Base-by-base conservation (phyloP, 139 green algal species). In the Chlamydomonas sp. region DNA sequence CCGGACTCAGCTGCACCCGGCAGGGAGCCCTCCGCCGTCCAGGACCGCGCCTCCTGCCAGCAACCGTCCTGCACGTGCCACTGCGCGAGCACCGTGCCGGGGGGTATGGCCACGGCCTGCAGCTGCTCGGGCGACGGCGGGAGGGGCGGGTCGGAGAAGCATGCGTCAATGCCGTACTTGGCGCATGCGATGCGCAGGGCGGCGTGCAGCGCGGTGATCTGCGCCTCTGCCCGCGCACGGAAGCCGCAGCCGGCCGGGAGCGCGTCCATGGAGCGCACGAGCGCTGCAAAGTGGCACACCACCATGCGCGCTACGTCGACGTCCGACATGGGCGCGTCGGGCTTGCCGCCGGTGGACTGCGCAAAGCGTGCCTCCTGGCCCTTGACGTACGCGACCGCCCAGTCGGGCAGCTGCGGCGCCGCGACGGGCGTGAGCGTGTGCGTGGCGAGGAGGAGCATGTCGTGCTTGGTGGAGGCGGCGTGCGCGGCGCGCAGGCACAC, bases 31-130 rank as follows among this genome's bases (percentile, higher is more conserved):
- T 77, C 74, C 6, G 77, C n/a, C 2, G 15, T 1, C 90, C 90
- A 93, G 2, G 90, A 93, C 0, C 66, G 31, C 12, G 77, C 59
- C 76, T 87, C 80, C 80, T 89, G 88, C 87, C 80, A 88, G 85
- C 85, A 91, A 5, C 88, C 90, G 60, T 93, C 88, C 69, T 93
- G 90, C 20, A 66, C 67, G 63, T 89, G 74, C 90, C 90, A 93
- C 80, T 90, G 85, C 71, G 86, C 85, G 18, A 90, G 18, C 58
- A 91, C 88, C 1, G 63, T 90, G 64, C 90, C 90, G 14, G 89
- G 69, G 0, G 88, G 10, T 57, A 77, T 69, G 9, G 62, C 5
- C 0, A 58, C 60, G 3, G 69, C 66, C 14, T 12, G 57, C 3
- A 76, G 61, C 63, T 79, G 74, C 12, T 67, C 12, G 2, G 76